Evolutionary conservation across 1,139 yeast genomes (phyloP).

Genomic region (Kodamaea sp.): DNA sequence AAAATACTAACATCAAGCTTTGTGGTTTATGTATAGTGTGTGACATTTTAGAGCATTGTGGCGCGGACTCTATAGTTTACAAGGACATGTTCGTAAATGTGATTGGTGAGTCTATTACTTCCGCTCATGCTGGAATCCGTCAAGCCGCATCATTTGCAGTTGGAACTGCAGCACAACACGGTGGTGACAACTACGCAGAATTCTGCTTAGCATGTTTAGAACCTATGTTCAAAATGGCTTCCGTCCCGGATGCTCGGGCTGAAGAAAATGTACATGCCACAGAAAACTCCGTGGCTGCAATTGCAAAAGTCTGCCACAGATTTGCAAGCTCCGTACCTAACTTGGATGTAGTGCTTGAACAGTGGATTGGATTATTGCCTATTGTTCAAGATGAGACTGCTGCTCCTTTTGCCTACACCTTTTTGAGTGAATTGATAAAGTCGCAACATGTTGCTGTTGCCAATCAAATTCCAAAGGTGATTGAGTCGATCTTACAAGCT

Average conservation of each 20-base stretch:
- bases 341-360: slow-evolving; percentile 60
- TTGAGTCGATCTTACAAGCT: slow-evolving; percentile 79
- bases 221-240: slow-evolving; percentile 71
- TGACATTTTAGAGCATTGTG: slow-evolving; percentile 79
- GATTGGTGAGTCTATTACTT: slow-evolving; percentile 64
- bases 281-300: slow-evolving; percentile 79
- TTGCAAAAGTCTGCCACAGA: slow-evolving; percentile 73
- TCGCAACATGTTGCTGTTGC: slow-evolving; percentile 64
- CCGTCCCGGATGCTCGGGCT: slow-evolving; percentile 81
- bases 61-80: slow-evolving; percentile 63
- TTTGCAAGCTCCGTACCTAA: slow-evolving; percentile 61
- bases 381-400: slow-evolving; percentile 83
- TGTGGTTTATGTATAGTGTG: slow-evolving; percentile 82
- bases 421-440: slow-evolving; percentile 73
- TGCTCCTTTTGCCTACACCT: slow-evolving; percentile 82
- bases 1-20: slow-evolving; percentile 64
- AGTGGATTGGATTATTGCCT: slow-evolving; percentile 85
- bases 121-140: slow-evolving; percentile 72
- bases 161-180: slow-evolving; percentile 83
- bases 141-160: slow-evolving; percentile 86
- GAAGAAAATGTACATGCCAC: slow-evolving; percentile 87
- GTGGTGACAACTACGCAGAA: slow-evolving; percentile 64
- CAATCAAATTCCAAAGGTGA: slow-evolving; percentile 60
- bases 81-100: slow-evolving; percentile 65
- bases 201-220: slow-evolving; percentile 70